These are phyloP conservation scores for Hypoxylon subgilvum DNA, from an alignment of 495 filamentous ascomycete species.

Conservation along the genomic window DNA sequence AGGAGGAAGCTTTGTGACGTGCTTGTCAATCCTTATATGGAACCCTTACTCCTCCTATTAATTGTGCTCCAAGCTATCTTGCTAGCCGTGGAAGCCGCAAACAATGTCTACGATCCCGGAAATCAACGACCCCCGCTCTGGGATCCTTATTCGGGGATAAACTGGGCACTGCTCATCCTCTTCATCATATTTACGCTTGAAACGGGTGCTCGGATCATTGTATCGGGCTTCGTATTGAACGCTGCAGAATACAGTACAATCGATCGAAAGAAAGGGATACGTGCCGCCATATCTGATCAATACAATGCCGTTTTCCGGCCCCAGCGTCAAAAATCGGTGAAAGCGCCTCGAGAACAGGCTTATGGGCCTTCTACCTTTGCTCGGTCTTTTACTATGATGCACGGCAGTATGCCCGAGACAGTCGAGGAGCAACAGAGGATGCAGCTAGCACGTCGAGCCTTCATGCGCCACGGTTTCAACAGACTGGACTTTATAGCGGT, in stretches of 20 bases:
- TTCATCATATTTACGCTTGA: constrained; percentile 94
- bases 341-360: constrained; percentile 46
- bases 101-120: constrained; percentile 65
- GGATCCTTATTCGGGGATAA: constrained; percentile 68
- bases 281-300: constrained; percentile 74
- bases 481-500: constrained; percentile 94
- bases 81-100: constrained; percentile 78
- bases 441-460: constrained; percentile 87
- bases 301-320: constrained; percentile 78
- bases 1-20: constrained; percentile 80
- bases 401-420: constrained; percentile 63
- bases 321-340: constrained; percentile 71
- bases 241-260: constrained; percentile 82
- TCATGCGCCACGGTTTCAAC: constrained; percentile 93
- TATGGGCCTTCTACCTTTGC: constrained; percentile 73
- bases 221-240: constrained; percentile 92
- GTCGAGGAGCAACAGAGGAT: constrained; percentile 80
- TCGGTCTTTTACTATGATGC: constrained; percentile 80
- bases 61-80: constrained; percentile 89
- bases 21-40: constrained; percentile 84
- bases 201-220: constrained; percentile 77
- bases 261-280: constrained; percentile 71
- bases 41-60: constrained; percentile 83
- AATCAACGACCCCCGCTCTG: constrained; percentile 59
- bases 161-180: constrained; percentile 79